Percentiles rank a stretch among this genome's conserved stretches.
phyloP scores from a whole-genome alignment of 1,284 basidiomycete species.

The Pholiota adiposa region DNA sequence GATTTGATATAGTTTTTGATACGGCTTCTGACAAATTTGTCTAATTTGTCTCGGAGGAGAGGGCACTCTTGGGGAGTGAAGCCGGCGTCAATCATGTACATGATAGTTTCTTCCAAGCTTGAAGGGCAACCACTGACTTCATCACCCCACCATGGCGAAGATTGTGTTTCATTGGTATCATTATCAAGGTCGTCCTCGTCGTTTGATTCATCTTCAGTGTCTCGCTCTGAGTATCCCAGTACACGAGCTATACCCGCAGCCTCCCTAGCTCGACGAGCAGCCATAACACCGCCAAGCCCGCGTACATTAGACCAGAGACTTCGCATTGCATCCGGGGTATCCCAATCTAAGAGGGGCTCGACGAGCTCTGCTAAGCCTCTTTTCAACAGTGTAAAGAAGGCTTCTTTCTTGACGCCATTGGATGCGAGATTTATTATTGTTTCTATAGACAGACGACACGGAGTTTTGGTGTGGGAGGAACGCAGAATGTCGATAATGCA shows the following conservation, averaged over 20 bases:
- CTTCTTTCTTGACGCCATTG: conserved; percentile 46
- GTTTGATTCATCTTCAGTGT: conserved; percentile 39
- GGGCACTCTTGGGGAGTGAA: conserved; percentile 46
- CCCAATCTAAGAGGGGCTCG: conserved; percentile 46
- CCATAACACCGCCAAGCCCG: conserved; percentile 46
- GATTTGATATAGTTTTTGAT: conserved; percentile 39
- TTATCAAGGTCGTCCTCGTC: conserved; percentile 41
- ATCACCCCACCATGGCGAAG: conserved; percentile 56
- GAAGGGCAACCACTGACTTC: conserved; percentile 55
- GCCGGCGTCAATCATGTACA: conserved; percentile 50
- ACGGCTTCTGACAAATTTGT: conserved; percentile 39
- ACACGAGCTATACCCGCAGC: conserved; percentile 47
- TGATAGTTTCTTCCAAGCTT: conserved; percentile 52
- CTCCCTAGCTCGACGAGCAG: conserved; percentile 46
- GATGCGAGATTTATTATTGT: conserved; percentile 56
- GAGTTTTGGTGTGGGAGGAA: conserved; percentile 43
- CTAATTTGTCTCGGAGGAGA: conserved; percentile 48
- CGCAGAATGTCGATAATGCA: conserved; percentile 53
- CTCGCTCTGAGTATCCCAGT: conserved; percentile 42
- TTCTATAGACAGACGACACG: conserved; percentile 48
- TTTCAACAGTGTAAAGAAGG: conserved; percentile 43
- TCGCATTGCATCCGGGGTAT: conserved; percentile 44
- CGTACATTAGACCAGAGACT: conserved; percentile 45
- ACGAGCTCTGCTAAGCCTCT: conserved; percentile 39
- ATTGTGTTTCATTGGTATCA: conserved; percentile 39